Conservation (phyloP, 495 filamentous ascomycete genomes). For the Daldinia childiae region DNA sequence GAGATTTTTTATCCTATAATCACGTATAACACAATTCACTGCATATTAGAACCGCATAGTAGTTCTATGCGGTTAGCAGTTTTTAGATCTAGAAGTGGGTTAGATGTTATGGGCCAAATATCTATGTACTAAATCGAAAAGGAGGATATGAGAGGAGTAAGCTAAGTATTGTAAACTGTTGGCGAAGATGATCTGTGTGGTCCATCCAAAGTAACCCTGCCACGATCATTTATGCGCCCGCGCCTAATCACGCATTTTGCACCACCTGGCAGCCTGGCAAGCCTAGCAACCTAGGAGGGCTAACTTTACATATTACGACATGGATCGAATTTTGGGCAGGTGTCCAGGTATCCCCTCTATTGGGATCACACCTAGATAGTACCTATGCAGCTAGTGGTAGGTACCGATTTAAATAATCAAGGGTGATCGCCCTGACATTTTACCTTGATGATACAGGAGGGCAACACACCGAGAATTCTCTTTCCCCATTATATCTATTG, state of each 20-base stretch:
- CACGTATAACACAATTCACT: background rate
- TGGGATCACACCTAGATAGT: slow-evolving; percentile 13
- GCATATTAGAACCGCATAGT: slow-evolving; percentile 1
- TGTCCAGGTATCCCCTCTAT: slow-evolving; percentile 9
- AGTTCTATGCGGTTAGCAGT: background rate
- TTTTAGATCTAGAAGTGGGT: slow-evolving; percentile 9
- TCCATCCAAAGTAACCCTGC: slow-evolving; percentile 31
- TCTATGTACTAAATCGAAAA: slow-evolving; percentile 13
- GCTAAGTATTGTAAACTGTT: background rate
- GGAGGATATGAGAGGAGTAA: slow-evolving; percentile 12
- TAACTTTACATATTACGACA: slow-evolving; percentile 17
- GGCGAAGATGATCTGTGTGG: slow-evolving; percentile 18
- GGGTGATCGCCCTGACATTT: slow-evolving; percentile 35
- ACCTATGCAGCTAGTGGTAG: slow-evolving; percentile 3
- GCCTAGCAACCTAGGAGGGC: background rate
- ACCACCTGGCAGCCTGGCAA: background rate
- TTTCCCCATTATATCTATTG: background rate
- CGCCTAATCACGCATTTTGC: slow-evolving; percentile 30
- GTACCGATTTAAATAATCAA: slow-evolving; percentile 35
- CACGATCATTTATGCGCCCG: slow-evolving; percentile 43
- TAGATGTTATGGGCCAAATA: background rate
- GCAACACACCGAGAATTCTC: slow-evolving; percentile 7
- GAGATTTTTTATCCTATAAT: slow-evolving; percentile 15
- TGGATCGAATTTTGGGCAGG: slow-evolving; percentile 14
- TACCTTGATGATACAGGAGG: slow-evolving; percentile 26